Conservation (phyloP, 75 land plant genomes). For the Pinus tabuliformis region DNA sequence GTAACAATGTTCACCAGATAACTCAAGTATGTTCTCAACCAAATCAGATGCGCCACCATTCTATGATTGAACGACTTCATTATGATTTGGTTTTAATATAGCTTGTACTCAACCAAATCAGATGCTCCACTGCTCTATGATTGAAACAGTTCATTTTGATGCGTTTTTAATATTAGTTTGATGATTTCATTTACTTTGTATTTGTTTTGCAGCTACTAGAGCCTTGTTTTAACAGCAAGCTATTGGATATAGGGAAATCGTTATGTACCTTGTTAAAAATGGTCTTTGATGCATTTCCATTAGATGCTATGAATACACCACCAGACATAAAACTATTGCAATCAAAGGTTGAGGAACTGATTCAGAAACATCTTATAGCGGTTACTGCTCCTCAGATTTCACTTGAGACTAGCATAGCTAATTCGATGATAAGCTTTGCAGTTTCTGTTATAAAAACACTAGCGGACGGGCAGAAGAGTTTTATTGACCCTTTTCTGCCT, state of each 20-base stretch:
- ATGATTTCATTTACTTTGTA: not conserved
- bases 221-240: conserved; percentile 92
- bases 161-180: not conserved
- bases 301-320: conserved; percentile 71
- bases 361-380: conserved; percentile 81
- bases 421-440: conserved; percentile 80
- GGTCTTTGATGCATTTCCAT: conserved; percentile 95
- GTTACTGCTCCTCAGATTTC: conserved; percentile 75
- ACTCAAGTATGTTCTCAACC: conserved; percentile 61
- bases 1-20: conserved; percentile 94
- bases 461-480: conserved; percentile 72
- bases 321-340: conserved; percentile 69
- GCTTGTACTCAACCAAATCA: conserved; percentile 31
- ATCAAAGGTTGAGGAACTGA: conserved; percentile 89
- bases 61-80: not conserved
- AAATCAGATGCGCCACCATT: not conserved
- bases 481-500: conserved; percentile 64
- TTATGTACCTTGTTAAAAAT: conserved; percentile 89
- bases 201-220: conserved; percentile 78
- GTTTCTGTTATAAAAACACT: conserved; percentile 76
- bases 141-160: not conserved
- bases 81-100: not conserved
- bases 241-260: conserved; percentile 92
- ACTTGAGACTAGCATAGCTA: conserved; percentile 58
- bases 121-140: not conserved